Percentiles rank a stretch among this genome's conserved stretches.
Conservation (phyloP, 108 stramenopile genomes). For the Stephanodiscus minutulus region DNA sequence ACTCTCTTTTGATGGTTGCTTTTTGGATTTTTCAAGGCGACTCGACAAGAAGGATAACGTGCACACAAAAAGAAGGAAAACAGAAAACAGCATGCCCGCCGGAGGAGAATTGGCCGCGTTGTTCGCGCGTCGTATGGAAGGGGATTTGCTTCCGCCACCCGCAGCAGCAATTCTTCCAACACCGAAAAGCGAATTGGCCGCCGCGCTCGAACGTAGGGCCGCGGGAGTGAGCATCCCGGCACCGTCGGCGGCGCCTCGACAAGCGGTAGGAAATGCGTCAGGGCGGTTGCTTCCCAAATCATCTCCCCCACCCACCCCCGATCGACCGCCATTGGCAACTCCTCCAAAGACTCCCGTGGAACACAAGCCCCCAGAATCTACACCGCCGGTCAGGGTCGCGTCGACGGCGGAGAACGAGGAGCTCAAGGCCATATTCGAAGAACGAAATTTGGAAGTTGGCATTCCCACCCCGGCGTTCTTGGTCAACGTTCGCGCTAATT, state of each 20-base stretch:
- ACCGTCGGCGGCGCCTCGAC: not conserved
- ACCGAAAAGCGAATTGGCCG: not conserved
- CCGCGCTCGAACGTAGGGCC: not conserved
- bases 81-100: not conserved
- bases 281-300: not conserved
- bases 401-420: not conserved
- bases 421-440: constrained; percentile 1
- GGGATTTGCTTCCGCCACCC: not conserved
- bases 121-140: constrained; percentile 4
- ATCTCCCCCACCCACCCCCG: not conserved
- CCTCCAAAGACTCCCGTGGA: not conserved
- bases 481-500: constrained; percentile 28
- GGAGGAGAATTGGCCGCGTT: constrained; percentile 15
- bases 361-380: not conserved
- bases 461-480: constrained; percentile 42
- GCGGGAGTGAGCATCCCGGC: not conserved
- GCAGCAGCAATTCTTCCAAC: not conserved
- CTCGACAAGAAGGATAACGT: not conserved
- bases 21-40: not conserved
- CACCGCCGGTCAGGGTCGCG: not conserved
- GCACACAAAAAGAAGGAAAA: not conserved
- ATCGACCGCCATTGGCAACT: not conserved
- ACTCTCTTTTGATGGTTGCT: too few species aligned
- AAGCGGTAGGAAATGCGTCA: not conserved
- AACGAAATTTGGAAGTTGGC: constrained; percentile 33